phyloP scores from a whole-genome alignment of 1,284 basidiomycete genomes.

The Caloboletus firmus region DNA sequence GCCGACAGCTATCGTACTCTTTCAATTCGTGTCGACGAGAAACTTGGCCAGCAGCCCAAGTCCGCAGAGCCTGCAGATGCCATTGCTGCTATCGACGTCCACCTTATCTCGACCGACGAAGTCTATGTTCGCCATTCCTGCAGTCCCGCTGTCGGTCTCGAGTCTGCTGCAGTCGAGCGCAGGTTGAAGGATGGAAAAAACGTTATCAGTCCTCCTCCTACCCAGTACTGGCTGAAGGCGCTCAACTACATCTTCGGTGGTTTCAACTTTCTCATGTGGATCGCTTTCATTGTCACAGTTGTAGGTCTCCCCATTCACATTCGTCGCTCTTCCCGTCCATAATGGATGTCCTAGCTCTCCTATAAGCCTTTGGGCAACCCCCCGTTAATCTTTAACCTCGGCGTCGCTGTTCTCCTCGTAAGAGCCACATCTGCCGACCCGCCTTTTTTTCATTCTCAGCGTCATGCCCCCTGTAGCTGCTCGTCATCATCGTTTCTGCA shows the following conservation, averaged over 20 bases:
- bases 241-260: slow-evolving; percentile 55
- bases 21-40: slow-evolving; percentile 42
- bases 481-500: slow-evolving; percentile 68
- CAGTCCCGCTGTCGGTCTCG: slow-evolving; percentile 46
- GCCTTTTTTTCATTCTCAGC: neutral
- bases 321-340: slow-evolving; percentile 8
- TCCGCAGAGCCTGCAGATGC: slow-evolving; percentile 38
- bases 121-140: slow-evolving; percentile 47
- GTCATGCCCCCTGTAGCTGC: slow-evolving; percentile 20
- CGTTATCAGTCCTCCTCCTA: slow-evolving; percentile 48
- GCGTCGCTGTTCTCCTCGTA: slow-evolving; percentile 77
- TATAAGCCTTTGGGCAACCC: slow-evolving; percentile 47
- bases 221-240: slow-evolving; percentile 47
- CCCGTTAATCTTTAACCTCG: slow-evolving; percentile 55
- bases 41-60: slow-evolving; percentile 18
- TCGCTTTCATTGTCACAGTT: slow-evolving; percentile 47
- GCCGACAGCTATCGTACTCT: slow-evolving; percentile 42
- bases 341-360: slow-evolving; percentile 37
- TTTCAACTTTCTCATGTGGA: slow-evolving; percentile 54
- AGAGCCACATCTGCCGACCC: slow-evolving; percentile 43
- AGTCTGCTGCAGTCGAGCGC: slow-evolving; percentile 42
- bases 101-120: slow-evolving; percentile 42
- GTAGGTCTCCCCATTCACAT: slow-evolving; percentile 29
- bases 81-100: slow-evolving; percentile 49
- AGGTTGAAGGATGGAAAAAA: slow-evolving; percentile 47